Percentiles rank a stretch among this genome's conserved stretches.
Evolutionary conservation across 106 monocot genomes (phyloP).

Genomic region (Vanilla planifolia): DNA sequence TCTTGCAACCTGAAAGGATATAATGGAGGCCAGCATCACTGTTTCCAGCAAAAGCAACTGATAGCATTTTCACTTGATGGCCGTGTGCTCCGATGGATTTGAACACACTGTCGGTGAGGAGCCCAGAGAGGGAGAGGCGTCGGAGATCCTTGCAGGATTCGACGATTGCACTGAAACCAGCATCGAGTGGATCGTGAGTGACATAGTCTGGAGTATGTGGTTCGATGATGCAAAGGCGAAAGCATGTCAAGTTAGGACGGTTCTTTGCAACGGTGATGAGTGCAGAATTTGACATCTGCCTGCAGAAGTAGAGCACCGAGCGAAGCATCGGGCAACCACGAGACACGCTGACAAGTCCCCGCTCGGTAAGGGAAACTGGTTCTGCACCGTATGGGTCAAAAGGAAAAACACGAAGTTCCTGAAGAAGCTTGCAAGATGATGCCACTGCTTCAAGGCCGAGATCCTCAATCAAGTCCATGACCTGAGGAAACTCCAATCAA

Average conservation of each 20-base stretch:
- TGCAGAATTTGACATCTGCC: constrained; percentile 71
- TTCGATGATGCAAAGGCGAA: constrained; percentile 71
- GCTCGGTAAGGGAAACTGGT: constrained; percentile 48
- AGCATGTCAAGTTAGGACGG: constrained; percentile 52
- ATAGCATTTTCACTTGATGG: constrained; percentile 59
- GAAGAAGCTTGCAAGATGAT: constrained; percentile 57
- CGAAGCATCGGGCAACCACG: constrained; percentile 53
- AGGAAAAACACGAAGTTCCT: constrained; percentile 83
- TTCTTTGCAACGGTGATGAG: constrained; percentile 49
- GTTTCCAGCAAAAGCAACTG: constrained; percentile 75
- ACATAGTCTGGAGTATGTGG: constrained; percentile 53
- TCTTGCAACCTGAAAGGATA: constrained; percentile 66
- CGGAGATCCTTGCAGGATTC: constrained; percentile 51
- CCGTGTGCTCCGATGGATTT: constrained; percentile 48
- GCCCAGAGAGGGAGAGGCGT: constrained; percentile 70
- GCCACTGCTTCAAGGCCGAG: constrained; percentile 67
- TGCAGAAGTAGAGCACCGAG: constrained; percentile 73
- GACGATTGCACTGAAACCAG: constrained; percentile 56
- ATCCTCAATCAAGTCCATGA: constrained; percentile 85
- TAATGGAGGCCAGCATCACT: constrained; percentile 63
- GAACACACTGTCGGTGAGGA: constrained; percentile 65
- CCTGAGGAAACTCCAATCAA: constrained; percentile 23
- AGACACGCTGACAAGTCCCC: constrained; percentile 51
- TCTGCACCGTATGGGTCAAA: constrained; percentile 59
- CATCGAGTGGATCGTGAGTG: constrained; percentile 52